Evolutionary conservation across 768 basidiomycete species (phyloP).

Genomic region (Melanogaster broomeanus): DNA sequence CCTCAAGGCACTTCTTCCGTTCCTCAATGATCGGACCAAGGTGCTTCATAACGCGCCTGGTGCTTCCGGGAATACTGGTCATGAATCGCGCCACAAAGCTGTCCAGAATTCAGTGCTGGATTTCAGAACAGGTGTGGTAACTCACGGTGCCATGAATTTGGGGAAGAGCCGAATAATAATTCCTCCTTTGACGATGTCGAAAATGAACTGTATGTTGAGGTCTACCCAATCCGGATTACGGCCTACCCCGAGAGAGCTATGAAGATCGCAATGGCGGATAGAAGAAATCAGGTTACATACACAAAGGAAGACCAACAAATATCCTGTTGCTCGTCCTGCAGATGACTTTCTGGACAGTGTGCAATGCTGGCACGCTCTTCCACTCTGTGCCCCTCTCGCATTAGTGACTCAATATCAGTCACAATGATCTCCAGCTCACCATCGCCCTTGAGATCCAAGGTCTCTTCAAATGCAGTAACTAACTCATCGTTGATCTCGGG

Average conservation of each 20-base stretch:
- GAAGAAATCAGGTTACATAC: slow-evolving; percentile 20
- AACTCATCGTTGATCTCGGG: slow-evolving; percentile 48
- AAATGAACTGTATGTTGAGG: slow-evolving; percentile 31
- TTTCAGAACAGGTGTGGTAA: neutral
- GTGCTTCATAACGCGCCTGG: slow-evolving; percentile 8
- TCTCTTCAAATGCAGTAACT: slow-evolving; percentile 37
- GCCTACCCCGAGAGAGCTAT: slow-evolving; percentile 24
- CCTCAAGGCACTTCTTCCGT: slow-evolving; percentile 16
- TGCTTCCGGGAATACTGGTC: slow-evolving; percentile 5
- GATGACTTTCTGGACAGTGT: slow-evolving; percentile 14
- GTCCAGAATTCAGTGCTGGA: neutral
- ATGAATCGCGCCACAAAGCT: slow-evolving; percentile 19
- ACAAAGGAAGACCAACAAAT: slow-evolving; percentile 29
- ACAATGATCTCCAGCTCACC: slow-evolving; percentile 7
- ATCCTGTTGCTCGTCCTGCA: too few species aligned
- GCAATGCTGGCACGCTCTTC: slow-evolving; percentile 28
- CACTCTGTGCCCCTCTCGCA: slow-evolving; percentile 31
- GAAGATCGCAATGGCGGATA: neutral
- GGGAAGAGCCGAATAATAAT: slow-evolving; percentile 33
- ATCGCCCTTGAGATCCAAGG: slow-evolving; percentile 25
- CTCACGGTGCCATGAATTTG: slow-evolving; percentile 32
- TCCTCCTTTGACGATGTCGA: slow-evolving; percentile 23
- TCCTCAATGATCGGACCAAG: slow-evolving; percentile 33
- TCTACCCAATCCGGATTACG: slow-evolving; percentile 37
- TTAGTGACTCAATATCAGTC: neutral